Evolutionary conservation across 1,284 basidiomycete species (phyloP).

Genomic region (Pyrrhoderma noxium): DNA sequence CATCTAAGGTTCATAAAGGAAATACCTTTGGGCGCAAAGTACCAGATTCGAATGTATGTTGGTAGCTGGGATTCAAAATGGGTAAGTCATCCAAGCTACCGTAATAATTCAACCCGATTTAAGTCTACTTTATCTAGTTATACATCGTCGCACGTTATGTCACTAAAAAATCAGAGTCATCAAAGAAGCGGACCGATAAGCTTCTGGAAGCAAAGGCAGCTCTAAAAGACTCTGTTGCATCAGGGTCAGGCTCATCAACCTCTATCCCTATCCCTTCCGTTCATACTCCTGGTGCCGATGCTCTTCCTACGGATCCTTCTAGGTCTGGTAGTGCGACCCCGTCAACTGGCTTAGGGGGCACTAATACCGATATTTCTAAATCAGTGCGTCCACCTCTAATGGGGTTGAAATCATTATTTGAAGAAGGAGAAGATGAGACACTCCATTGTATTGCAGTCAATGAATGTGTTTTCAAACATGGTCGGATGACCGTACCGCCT

Average conservation of each 20-base stretch:
- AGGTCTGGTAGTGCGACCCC: conserved; percentile 15
- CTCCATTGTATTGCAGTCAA: conserved; percentile 67
- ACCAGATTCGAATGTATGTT: conserved; percentile 62
- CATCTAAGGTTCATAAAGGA: conserved; percentile 74
- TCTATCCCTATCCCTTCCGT: conserved; percentile 23
- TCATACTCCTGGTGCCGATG: conserved; percentile 21
- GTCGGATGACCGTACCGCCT: conserved; percentile 72
- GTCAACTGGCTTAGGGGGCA: not conserved
- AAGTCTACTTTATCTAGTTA: conserved; percentile 33
- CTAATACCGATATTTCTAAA: not conserved
- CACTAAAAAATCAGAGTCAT: conserved; percentile 36
- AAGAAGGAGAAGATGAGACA: conserved; percentile 23
- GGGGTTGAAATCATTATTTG: conserved; percentile 11
- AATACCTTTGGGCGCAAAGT: conserved; percentile 65
- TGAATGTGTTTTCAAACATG: conserved; percentile 67
- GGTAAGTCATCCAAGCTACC: conserved; percentile 38
- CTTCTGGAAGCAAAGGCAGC: conserved; percentile 11
- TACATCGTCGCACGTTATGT: conserved; percentile 63
- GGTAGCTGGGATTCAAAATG: conserved; percentile 83
- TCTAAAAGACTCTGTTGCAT: conserved; percentile 11
- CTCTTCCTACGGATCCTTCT: conserved; percentile 2
- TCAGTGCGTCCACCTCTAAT: not conserved
- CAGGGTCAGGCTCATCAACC: conserved; percentile 14
- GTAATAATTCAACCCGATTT: not conserved
- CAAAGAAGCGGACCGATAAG: conserved; percentile 15